Evolutionary conservation across 192 early-diverging fungal genomes (phyloP).

Genomic region (Mortierella antarctica): DNA sequence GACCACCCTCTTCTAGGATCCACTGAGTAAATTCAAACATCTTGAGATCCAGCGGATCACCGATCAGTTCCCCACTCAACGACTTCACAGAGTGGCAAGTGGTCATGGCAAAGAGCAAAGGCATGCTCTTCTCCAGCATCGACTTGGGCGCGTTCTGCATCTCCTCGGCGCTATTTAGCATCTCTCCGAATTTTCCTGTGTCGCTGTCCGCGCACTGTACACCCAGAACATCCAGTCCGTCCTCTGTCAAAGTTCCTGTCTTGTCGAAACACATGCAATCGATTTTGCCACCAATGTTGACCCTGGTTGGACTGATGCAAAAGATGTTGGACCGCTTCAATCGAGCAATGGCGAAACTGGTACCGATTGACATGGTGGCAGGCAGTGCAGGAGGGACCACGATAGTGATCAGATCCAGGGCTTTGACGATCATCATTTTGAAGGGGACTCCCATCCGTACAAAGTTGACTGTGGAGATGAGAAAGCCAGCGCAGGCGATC

Average conservation of each 20-base stretch:
- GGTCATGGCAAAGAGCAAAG: constrained; percentile 74
- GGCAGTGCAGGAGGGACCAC: constrained; percentile 97
- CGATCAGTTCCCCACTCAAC: constrained; percentile 87
- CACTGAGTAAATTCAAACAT: constrained; percentile 98
- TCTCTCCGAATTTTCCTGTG: constrained; percentile 55
- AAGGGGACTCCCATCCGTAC: constrained; percentile 77
- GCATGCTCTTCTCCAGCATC: constrained; percentile 23
- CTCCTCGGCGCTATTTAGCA: constrained; percentile 58
- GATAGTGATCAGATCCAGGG: constrained; percentile 96
- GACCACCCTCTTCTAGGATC: constrained; percentile 90
- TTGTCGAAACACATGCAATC: constrained; percentile 99
- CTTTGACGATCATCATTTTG: constrained; percentile 84
- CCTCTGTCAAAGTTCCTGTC: constrained; percentile 97
- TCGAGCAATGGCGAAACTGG: constrained; percentile 91
- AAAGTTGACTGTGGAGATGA: constrained; percentile 90
- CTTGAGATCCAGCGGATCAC: constrained; percentile 96
- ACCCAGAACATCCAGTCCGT: constrained; percentile 95
- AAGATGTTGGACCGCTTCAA: constrained; percentile 86
- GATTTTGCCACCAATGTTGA: constrained; percentile 97
- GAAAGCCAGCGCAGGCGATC: constrained; percentile 89
- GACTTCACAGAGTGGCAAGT: constrained; percentile 92
- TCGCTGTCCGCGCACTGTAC: constrained; percentile 72
- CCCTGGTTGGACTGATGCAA: constrained; percentile 92
- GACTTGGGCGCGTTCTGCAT: constrained; percentile 46
- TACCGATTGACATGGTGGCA: constrained; percentile 98